Base-by-base conservation (phyloP, 2,329 filamentous ascomycete genomes). In the Colletotrichum siamense region DNA sequence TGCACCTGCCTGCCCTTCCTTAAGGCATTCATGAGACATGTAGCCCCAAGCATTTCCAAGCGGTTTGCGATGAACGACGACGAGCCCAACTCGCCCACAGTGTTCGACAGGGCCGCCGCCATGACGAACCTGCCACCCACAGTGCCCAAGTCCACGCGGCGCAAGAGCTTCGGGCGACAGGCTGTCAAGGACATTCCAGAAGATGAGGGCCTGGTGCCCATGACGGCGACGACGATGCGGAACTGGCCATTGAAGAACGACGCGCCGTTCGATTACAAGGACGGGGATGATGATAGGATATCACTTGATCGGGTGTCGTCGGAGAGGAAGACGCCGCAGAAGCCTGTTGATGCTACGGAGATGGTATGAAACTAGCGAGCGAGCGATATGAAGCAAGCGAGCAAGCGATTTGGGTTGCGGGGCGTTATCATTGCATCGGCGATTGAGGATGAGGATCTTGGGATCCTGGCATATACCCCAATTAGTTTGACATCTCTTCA, bases 1-100 rank as follows among this genome's bases (percentile, higher is more conserved):
- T 76, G 76, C 52, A 72, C 76, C 12, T 77, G 76, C 12, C 69
- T 77, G 16, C 76, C 76, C 5, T 75, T 77, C 62, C 68, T 77
- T 6, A 77, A 77, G 49, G 64, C 74, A 1, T 76, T 76, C 15
- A 26, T 52, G n/a, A 73, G 57, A 36, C 65, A 76, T 15, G 49
- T 76, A 2, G 28, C 70, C 3, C 74, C 70, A 0, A 64, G 22
- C 13, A 52, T 73, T 10, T 65, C 59, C 9, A 69, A 22, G 18
- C 30, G 44, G 3, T 65, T 69, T 13, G 61, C 49, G 1, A 36
- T 49, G 22, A 52, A 34, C 4, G 28, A 69, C 7, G 28, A 69
- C 6, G 74, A 69, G 34, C 70, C 74, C 8, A 30, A 34, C 13
- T 76, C 74, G 0, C 74, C 74, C 6, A 76, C 74, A 0, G 74